Evolutionary conservation across 805 yeast species (phyloP), one percentile per base, ranked within the genome.

Genomic region (Starmerella powellii): DNA sequence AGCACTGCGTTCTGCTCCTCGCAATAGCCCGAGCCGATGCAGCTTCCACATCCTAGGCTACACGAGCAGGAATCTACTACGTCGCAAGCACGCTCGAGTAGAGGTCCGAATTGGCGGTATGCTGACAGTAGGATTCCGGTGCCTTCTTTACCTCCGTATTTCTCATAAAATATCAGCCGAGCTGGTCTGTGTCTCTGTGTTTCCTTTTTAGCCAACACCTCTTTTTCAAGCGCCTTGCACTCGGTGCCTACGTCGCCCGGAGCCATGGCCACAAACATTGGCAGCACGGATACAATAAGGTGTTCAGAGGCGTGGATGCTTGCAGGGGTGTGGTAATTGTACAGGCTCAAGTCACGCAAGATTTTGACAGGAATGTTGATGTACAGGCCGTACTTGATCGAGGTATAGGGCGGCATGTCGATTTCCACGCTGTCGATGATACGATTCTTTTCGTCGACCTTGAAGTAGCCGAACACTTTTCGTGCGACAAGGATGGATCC

Each of bases 231-330:
- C 0, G 97, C 96, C 55, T 91, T 91, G 61, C 99, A 91, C 60
- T 91, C 99, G 0, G 97, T 84, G 34, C 73, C 73, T 12, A 91
- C 70, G 52, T 91, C 98, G 2, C 56, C 57, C 1, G 61, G 60
- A 1, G 84, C 82, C 15, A 83, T 76, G 11, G 76, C 74, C 4
- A 86, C 75, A 45, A 74, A 78, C 21, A 78, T 59, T 0, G 96
- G 94, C 21, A 87, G 57, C 45, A 83, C 69, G 36, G 82, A 78
- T 71, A 91, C 78, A 1, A 91, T 63, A 0, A 85, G 85, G 64
- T 91, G 99, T 50, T 86, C 88, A 0, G 95, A 94, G 2, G 93
- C 96, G 63, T 91, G 99, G n/a, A 91, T 83, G 0, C 91, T 94
- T 4, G 83, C 98, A 0, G 97, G 88, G 2, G 78, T 64, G 44